These are phyloP conservation scores for Moniliophthora roreri DNA, from an alignment of 1,284 basidiomycete genomes.

Conservation along the genomic window DNA sequence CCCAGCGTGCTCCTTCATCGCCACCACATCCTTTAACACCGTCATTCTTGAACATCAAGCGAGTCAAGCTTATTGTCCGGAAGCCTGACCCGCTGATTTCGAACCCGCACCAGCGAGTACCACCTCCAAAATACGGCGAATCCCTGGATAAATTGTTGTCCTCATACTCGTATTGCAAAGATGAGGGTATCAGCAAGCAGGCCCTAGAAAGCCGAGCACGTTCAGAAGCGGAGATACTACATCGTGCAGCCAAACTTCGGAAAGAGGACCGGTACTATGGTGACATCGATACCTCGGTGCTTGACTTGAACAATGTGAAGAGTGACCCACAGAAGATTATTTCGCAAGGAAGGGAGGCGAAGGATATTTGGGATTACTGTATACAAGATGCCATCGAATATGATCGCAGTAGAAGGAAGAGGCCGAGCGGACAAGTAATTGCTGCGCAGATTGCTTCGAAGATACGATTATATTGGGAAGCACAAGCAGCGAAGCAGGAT, in stretches of 20 bases:
- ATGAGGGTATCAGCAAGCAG: conserved; percentile 44
- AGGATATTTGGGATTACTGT: conserved; percentile 56
- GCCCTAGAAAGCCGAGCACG: conserved; percentile 44
- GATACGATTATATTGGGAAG: conserved; percentile 81
- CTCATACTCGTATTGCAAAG: conserved; percentile 58
- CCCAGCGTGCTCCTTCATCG: conserved; percentile 25
- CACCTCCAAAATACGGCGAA: conserved; percentile 45
- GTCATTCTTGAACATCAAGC: conserved; percentile 38
- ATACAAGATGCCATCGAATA: conserved; percentile 42
- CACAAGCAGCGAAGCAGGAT: conserved; percentile 63
- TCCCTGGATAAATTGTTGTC: conserved; percentile 57
- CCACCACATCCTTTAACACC: conserved; percentile 21
- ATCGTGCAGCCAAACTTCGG: conserved; percentile 50
- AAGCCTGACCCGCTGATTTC: conserved; percentile 59
- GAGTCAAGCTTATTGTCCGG: conserved; percentile 70
- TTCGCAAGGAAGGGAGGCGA: conserved; percentile 23
- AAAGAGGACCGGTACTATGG: conserved; percentile 29
- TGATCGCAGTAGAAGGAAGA: conserved; percentile 32
- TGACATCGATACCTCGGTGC: conserved; percentile 4
- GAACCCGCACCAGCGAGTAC: conserved; percentile 67
- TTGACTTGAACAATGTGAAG: background rate
- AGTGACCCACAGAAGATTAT: background rate
- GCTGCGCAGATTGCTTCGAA: conserved; percentile 65
- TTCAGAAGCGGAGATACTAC: conserved; percentile 51
- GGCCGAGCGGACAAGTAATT: conserved; percentile 47